Base-by-base conservation (phyloP, 306 rosid species). In the Lathyrus sativus region DNA sequence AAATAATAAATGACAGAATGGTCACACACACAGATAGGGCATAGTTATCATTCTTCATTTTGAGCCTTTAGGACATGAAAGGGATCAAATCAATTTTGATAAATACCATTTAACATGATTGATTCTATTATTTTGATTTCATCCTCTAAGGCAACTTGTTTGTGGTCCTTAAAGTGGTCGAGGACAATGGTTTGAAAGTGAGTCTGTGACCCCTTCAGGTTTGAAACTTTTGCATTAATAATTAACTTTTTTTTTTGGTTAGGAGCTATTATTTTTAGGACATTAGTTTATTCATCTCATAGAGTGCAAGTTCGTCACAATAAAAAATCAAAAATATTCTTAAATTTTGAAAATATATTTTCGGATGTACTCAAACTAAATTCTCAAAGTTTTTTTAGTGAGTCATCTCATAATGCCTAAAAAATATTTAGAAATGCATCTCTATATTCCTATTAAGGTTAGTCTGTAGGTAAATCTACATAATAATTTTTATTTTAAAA, bases 1-100 rank as follows among this genome's bases (percentile, higher is more conserved):
- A 72, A 53, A 72, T 19, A 72, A 77, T 65, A 69, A 81, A 74
- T 77, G 72, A 44, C 44, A 70, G 38, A 72, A 67, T 31, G 71
- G 22, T 54, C 62, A 55, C 9, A 37, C 58, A 38, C 43, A n/a
- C n/a, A n/a, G n/a, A n/a, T n/a, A n/a, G n/a, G n/a, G n/a, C n/a
- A n/a, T 45, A 45, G 63, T 77, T 74, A 48, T 54, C 65, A 49
- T 57, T 55, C 55, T 73, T 50, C 12, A 22, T 64, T 28, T 61
- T 48, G 41, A 64, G 43, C 49, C 18, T 68, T 54, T 69, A 19
- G 71, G 68, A 69, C 48, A 76, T 41, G 39, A 68, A 62, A 76
- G 46, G 60, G 61, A 33, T 15, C 55, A 67, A 18, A 49, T 63
- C 61, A 81, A 54, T 28, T 61, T 42, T 67, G 66, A 78, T 57